Evolutionary conservation across 129 eudicot genomes (phyloP), one percentile per base, ranked within the genome.

Genomic region (Silybum marianum): DNA sequence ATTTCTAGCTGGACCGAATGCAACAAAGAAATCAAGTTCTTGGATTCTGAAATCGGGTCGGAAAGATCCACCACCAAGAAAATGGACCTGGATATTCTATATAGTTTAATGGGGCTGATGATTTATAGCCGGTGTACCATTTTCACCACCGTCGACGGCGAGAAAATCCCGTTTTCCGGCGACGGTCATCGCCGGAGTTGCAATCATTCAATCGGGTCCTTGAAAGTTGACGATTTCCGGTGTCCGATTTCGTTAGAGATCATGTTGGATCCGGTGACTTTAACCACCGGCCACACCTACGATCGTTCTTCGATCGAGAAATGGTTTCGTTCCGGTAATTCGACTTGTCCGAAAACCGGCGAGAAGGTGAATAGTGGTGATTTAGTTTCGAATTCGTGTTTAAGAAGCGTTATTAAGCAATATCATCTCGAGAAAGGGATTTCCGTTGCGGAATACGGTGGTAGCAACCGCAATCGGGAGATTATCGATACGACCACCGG

Each of bases 181-280:
- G 19, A 28, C 22, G 23, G 40, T 19, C 36, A 21, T 7, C 8
- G 80, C 26, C 38, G 58, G 36, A 66, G 68, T 9, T 23, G 12
- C 34, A 21, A 44, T n/a, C 75, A 71, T 11, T 65, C 79, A n/a
- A 69, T 87, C 69, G 74, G 62, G 44, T 79, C 77, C 10, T 32
- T 90, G 72, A 94, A 89, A 36, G 76, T 84, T 67, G 97, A 94
- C 75, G 97, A 94, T 82, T 82, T 95, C 24, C 84, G 89, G 70
- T 95, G 98, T 81, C 99, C 99, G 28, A 92, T 95, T 63, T 83
- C 97, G 9, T 80, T 95, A 22, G 99, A 95, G 84, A 77, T 91
- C 80, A 95, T 95, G 99, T 13, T 63, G 30, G 98, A 95, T 88
- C 99, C 97, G 44, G 99, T 95, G 10, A 86, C 90, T 25, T 54